These are phyloP conservation scores for Talaromyces sp. DNA, from an alignment of 2,329 filamentous ascomycete genomes.

Conservation along the genomic window DNA sequence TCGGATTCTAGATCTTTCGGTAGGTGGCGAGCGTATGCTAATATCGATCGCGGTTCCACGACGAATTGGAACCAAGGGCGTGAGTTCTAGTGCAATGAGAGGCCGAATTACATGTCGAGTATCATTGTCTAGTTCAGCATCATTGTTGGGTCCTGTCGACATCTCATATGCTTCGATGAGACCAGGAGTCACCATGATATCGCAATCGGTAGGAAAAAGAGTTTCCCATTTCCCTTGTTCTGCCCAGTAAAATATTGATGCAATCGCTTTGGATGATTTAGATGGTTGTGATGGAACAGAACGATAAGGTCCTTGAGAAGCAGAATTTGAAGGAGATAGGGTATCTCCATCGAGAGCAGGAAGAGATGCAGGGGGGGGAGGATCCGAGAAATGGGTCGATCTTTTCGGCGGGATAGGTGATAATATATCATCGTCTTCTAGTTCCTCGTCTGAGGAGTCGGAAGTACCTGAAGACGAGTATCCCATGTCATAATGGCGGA, in stretches of 20 bases:
- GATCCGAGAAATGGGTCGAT: slow-evolving; percentile 33
- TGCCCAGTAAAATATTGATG: slow-evolving; percentile 60
- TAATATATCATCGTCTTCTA: slow-evolving; percentile 44
- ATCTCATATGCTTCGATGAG: slow-evolving; percentile 61
- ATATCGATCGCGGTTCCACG: slow-evolving; percentile 91
- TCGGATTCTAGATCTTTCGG: slow-evolving; percentile 64
- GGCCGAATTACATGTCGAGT: slow-evolving; percentile 37
- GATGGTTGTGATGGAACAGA: slow-evolving; percentile 43
- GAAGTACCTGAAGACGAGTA: slow-evolving; percentile 46
- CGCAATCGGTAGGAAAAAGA: slow-evolving; percentile 58
- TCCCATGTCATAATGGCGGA: slow-evolving; percentile 46
- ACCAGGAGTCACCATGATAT: slow-evolving; percentile 58
- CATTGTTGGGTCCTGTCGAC: slow-evolving; percentile 29
- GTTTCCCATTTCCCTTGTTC: slow-evolving; percentile 58
- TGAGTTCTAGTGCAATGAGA: slow-evolving; percentile 73
- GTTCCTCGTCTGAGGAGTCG: slow-evolving; percentile 52
- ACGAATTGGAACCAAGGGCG: slow-evolving; percentile 81
- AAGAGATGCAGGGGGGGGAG: slow-evolving; percentile 33
- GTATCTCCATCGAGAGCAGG: slow-evolving; percentile 51
- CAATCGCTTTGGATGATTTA: slow-evolving; percentile 53
- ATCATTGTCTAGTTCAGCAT: slow-evolving; percentile 7
- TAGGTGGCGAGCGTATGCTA: slow-evolving; percentile 83
- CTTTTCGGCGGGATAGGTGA: slow-evolving; percentile 28
- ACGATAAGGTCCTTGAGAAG: slow-evolving; percentile 67
- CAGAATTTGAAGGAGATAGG: slow-evolving; percentile 73